Conservation (phyloP, 2,329 filamentous ascomycete species). For the Calonectria pauciramosa region DNA sequence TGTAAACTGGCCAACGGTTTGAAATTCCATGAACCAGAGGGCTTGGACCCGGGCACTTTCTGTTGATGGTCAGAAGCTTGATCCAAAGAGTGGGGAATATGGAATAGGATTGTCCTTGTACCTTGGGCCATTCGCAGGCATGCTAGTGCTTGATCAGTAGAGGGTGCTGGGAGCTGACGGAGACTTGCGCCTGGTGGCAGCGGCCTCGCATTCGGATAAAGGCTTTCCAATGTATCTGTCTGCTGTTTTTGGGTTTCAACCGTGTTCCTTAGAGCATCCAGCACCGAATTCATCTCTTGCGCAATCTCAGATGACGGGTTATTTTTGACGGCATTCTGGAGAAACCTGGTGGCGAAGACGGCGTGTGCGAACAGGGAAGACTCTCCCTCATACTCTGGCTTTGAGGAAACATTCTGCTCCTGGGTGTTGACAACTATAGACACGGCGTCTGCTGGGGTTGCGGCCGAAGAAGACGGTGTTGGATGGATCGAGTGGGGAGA, state of each 20-base stretch:
- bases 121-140: constrained; percentile 22
- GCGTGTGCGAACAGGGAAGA: constrained; percentile 37
- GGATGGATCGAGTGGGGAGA: constrained; percentile 14
- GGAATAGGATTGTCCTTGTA: not conserved
- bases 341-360: constrained; percentile 39
- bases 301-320: constrained; percentile 30
- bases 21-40: constrained; percentile 32
- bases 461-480: constrained; percentile 14
- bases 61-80: not conserved
- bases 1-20: constrained; percentile 31
- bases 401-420: constrained; percentile 10
- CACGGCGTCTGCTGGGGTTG: not conserved
- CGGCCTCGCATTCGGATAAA: constrained; percentile 18
- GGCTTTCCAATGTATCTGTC: constrained; percentile 9
- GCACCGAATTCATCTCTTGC: constrained; percentile 35
- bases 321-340: constrained; percentile 38
- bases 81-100: too few species aligned
- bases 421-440: not conserved
- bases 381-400: constrained; percentile 37
- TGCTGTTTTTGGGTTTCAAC: constrained; percentile 31
- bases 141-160: constrained; percentile 9
- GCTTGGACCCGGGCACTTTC: constrained; percentile 23
- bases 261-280: constrained; percentile 29
- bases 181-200: constrained; percentile 3
- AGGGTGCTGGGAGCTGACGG: constrained; percentile 7